Evolutionary conservation across 1,139 yeast genomes (phyloP).

Genomic region (Hanseniaspora sp.): DNA sequence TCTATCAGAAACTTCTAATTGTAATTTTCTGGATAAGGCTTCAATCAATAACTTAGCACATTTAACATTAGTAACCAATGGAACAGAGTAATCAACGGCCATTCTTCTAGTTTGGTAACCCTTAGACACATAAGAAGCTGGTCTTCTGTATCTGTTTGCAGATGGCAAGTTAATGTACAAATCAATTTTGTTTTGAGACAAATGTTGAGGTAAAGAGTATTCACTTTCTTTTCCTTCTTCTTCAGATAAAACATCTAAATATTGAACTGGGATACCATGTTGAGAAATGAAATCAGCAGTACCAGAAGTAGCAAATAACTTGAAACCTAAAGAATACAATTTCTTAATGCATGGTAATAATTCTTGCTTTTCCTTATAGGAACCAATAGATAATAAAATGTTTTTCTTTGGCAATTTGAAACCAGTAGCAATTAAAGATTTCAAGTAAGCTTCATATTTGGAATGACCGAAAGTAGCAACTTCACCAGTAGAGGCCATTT

Average conservation of each 20-base stretch:
- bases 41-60: constrained; percentile 92
- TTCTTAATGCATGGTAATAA: constrained; percentile 77
- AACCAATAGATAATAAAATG: constrained; percentile 86
- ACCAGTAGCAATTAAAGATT: constrained; percentile 89
- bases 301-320: constrained; percentile 95
- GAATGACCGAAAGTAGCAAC: constrained; percentile 95
- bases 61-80: constrained; percentile 94
- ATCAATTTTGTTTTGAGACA: constrained; percentile 93
- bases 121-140: constrained; percentile 93
- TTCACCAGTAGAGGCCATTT: constrained; percentile 99
- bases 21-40: constrained; percentile 64
- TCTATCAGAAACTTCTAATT: constrained; percentile 58
- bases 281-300: constrained; percentile 97
- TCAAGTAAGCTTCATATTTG: constrained; percentile 93
- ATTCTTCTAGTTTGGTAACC: constrained; percentile 98
- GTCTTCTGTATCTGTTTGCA: constrained; percentile 94
- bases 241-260: constrained; percentile 70
- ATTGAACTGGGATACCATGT: constrained; percentile 87
- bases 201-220: constrained; percentile 88
- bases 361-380: constrained; percentile 94
- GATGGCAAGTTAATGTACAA: constrained; percentile 94
- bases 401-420: constrained; percentile 92
- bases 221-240: constrained; percentile 78
- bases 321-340: constrained; percentile 73
- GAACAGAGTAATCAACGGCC: constrained; percentile 98